Base-by-base conservation (phyloP, 352 stramenopile genomes). In the Phytophthora sp. region DNA sequence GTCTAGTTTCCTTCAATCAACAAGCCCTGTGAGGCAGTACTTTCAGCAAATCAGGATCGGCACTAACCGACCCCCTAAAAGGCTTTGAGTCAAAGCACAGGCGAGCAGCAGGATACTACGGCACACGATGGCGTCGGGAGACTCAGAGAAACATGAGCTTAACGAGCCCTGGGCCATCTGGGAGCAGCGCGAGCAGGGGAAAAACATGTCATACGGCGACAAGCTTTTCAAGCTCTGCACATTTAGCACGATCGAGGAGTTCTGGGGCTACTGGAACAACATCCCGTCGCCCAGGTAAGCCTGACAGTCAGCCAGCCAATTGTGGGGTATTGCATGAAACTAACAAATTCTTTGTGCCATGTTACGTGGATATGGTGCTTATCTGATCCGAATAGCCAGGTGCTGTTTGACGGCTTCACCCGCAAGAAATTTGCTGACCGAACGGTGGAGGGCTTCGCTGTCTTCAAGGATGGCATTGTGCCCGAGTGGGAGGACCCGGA, bases 391-490 rank as follows among this genome's bases (percentile, higher is more conserved):
- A 58, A 21, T 54, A 93, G 84, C 49, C 80, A 93, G 53, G 84
- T 91, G 60, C 72, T 95, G 21, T 91, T 91, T 57, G 86, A 95
- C 55, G 86, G 86, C 31, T 91, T 91, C 56, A 88, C 77, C 38
- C 82, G 84, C 45, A 98, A 98, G 78, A 94, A 96, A 71, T 90
- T 98, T 41, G 77, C 83, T n/a, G 84, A 95, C 57, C 93, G 94
- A 49, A 90, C 89, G 29, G 87, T 99, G 55, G 94, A 98, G 73
- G 96, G 96, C 57, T 98, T 98, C 59, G 93, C 86, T 18, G 79
- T 97, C 29, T 97, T 97, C 76, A 96, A 95, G 59, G 86, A 95
- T 16, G 91, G 91, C 39, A 96, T 97, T 63, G 72, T 80, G 24
- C 91, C 91, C 21, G 82, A 97, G 67, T 97, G 91, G 90, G 91